Conservation (phyloP, 129 eudicot species). For the Rutidosis leptorrhynchoides region DNA sequence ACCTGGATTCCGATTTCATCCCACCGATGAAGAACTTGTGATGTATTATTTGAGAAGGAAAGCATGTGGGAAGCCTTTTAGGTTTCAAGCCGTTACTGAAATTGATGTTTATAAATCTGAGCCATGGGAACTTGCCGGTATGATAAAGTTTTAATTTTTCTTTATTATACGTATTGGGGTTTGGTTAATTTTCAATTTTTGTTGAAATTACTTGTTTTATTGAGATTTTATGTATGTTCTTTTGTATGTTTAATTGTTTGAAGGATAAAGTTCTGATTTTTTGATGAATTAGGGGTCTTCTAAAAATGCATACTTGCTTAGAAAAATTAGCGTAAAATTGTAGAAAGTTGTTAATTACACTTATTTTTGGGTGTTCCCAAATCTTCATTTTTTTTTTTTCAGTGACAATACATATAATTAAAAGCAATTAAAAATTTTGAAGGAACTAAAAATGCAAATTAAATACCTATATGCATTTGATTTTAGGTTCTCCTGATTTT, state of each 20-base stretch:
- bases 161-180: background rate
- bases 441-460: background rate
- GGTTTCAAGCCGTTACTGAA: slow-evolving; percentile 82
- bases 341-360: background rate
- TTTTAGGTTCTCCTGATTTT: background rate
- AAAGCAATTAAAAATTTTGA: background rate
- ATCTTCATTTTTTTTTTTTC: background rate
- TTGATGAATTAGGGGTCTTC: background rate
- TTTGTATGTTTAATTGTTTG: no score
- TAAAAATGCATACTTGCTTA: slow-evolving; percentile 2
- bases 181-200: slow-evolving; percentile 7
- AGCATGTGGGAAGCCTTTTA: slow-evolving; percentile 67
- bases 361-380: slow-evolving; percentile 3
- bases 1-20: slow-evolving; percentile 91
- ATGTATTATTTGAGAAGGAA: slow-evolving; percentile 65
- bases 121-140: slow-evolving; percentile 92
- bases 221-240: no score
- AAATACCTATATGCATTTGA: background rate
- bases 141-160: background rate
- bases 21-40: slow-evolving; percentile 85
- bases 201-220: background rate
- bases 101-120: slow-evolving; percentile 86
- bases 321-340: background rate
- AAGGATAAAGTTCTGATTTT: slow-evolving; percentile 1
- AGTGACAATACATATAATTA: no score